These are phyloP conservation scores for Pythium folliculosum DNA, from an alignment of 352 stramenopile genomes.

Conservation along the genomic window DNA sequence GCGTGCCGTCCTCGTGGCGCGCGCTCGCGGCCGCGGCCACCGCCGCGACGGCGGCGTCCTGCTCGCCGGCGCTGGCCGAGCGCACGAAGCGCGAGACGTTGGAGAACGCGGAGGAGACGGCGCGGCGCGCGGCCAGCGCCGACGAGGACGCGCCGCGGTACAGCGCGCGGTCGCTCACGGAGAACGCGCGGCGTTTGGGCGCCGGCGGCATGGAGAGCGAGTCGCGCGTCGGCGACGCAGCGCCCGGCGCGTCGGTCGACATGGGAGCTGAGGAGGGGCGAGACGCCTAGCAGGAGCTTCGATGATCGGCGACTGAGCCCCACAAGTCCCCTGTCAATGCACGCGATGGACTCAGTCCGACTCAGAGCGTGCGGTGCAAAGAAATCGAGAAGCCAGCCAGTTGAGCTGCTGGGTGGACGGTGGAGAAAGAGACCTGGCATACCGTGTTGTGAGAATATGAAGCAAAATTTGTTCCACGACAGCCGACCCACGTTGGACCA, in stretches of 20 bases:
- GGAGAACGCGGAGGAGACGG: constrained; percentile 47
- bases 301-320: constrained; percentile 16
- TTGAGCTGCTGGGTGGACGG: constrained; percentile 16
- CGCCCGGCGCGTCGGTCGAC: constrained; percentile 3
- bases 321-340: constrained; percentile 5
- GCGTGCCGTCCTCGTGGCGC: constrained; percentile 19
- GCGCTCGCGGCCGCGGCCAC: constrained; percentile 42
- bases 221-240: constrained; percentile 16
- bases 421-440: constrained; percentile 18
- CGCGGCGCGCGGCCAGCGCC: constrained; percentile 33
- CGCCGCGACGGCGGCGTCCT: constrained; percentile 45
- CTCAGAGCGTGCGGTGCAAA: too few relatives aligned
- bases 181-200: constrained; percentile 59
- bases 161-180: constrained; percentile 43
- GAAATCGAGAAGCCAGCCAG: constrained; percentile 5
- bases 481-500: neutral
- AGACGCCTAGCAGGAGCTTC: neutral
- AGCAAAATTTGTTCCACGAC: neutral
- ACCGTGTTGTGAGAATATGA: constrained; percentile 21
- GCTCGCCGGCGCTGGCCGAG: constrained; percentile 38
- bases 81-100: constrained; percentile 36
- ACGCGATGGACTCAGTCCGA: constrained; percentile 19
- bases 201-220: constrained; percentile 19
- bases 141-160: constrained; percentile 32
- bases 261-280: constrained; percentile 2